Evolutionary conservation across 1,284 basidiomycete species (phyloP).

Genomic region (Xerocomus minutiporus): DNA sequence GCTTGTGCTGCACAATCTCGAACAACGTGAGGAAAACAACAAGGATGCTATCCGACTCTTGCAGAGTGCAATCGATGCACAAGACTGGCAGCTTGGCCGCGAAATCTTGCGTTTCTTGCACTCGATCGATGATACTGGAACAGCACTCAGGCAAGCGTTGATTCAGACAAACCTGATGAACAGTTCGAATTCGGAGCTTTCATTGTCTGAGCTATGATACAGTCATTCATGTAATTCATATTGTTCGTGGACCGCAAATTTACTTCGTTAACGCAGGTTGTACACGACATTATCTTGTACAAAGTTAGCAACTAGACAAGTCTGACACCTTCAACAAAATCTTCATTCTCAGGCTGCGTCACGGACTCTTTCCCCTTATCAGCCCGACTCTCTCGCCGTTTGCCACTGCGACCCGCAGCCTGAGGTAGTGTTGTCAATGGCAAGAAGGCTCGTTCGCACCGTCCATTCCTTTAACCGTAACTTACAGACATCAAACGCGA

Average conservation of each 20-base stretch:
- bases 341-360: no score
- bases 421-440: constrained; percentile 1
- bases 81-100: constrained; percentile 79
- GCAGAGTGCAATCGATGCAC: constrained; percentile 63
- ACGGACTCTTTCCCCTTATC: no score
- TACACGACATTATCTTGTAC: neutral
- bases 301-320: neutral
- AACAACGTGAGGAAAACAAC: constrained; percentile 79
- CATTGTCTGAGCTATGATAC: neutral
- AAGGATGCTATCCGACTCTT: constrained; percentile 77
- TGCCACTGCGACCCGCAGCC: neutral
- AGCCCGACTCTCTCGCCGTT: neutral
- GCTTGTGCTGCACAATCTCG: constrained; percentile 88
- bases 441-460: constrained; percentile 8
- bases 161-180: constrained; percentile 35
- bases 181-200: neutral
- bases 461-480: constrained; percentile 7
- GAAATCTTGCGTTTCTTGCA: constrained; percentile 90
- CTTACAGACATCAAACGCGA: constrained; percentile 32
- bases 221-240: neutral
- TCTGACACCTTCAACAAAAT: no score
- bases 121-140: constrained; percentile 83
- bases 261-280: neutral
- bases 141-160: constrained; percentile 61
- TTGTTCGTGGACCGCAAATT: neutral